A percentile compares a stretch with the other conserved stretches of the same genome.
Conservation (phyloP, 345 rosid genomes). For the Murraya koenigii region DNA sequence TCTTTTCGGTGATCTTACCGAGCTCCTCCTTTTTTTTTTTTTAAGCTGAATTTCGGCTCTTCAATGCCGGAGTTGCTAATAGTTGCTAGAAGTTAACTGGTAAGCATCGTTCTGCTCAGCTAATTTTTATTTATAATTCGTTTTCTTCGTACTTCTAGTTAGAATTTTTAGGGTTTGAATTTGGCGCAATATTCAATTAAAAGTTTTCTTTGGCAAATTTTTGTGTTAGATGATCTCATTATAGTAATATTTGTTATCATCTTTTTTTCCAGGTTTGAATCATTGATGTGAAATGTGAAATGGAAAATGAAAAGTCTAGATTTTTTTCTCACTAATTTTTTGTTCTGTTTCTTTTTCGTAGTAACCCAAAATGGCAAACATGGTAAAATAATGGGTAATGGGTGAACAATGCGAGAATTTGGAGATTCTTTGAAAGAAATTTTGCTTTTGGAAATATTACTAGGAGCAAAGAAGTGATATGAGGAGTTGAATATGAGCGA, state of each 20-base stretch:
- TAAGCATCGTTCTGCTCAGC: background rate
- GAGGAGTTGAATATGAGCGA: constrained; percentile 80
- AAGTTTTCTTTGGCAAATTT: background rate
- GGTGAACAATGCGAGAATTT: constrained; percentile 28
- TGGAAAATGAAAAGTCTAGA: background rate
- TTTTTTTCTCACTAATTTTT: background rate
- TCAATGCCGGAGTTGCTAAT: background rate
- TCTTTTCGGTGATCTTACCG: background rate
- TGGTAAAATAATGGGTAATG: constrained; percentile 6
- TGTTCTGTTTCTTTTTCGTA: background rate
- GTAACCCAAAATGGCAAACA: background rate
- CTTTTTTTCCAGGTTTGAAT: background rate
- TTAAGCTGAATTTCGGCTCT: background rate
- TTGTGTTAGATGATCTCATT: background rate
- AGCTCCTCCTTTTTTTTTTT: too few relatives aligned
- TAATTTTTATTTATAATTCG: background rate
- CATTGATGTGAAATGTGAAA: background rate
- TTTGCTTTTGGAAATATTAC: constrained; percentile 28
- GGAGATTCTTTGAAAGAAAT: constrained; percentile 24
- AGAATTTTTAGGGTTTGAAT: background rate
- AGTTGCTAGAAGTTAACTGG: background rate
- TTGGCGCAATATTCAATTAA: background rate
- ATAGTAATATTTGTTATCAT: background rate
- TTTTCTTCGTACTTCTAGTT: background rate
- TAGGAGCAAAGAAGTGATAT: constrained; percentile 48